Base-by-base conservation (phyloP, 805 yeast genomes). In the Isabelozyma heimii region DNA sequence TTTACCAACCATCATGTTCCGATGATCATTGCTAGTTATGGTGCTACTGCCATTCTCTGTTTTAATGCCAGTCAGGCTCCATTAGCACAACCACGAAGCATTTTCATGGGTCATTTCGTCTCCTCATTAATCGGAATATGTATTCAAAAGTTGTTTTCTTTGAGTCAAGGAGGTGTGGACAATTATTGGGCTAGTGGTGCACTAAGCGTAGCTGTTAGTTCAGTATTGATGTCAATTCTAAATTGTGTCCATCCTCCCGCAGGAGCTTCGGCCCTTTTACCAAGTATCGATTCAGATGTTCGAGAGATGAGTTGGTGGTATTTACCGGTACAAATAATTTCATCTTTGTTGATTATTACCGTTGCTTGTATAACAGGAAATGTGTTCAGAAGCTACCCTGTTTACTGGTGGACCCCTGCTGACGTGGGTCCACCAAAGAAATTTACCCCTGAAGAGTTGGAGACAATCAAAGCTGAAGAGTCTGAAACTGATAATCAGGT, bases 231-330 rank as follows among this genome's bases (percentile, higher is more conserved):
- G 86, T 64, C 77, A 12, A 52, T 82, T 0, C 61, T 75, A 5
- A 81, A 81, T 52, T 77, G 83, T 49, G 79, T 82, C 1, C 89
- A 85, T 59, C 90, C 90, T 0, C 90, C 90, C 0, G 83, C 85
- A 1, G 90, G 90, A 2, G 89, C 89, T 1, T 76, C 85, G 8
- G 88, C 89, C 0, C 58, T 84, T 37, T 62, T 84, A 8, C 87
- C 89, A 0, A 64, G 75, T 1, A 57, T 78, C 0, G 84, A 82
- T 46, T 76, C 60, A 0, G 53, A 57, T 7, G 67, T 83, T 3
- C 61, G 80, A 10, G 53, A 45, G 3, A 69, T 84, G 76, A 78
- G 88, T 44, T 84, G 89, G 90, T 81, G 84, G 81, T 83, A 77
- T 55, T 56, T 84, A 27, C 84, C 86, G 0, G 73, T 68, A 0